Conservation (phyloP, 2,329 filamentous ascomycete species). For the Ceratocystis alfenasii region DNA sequence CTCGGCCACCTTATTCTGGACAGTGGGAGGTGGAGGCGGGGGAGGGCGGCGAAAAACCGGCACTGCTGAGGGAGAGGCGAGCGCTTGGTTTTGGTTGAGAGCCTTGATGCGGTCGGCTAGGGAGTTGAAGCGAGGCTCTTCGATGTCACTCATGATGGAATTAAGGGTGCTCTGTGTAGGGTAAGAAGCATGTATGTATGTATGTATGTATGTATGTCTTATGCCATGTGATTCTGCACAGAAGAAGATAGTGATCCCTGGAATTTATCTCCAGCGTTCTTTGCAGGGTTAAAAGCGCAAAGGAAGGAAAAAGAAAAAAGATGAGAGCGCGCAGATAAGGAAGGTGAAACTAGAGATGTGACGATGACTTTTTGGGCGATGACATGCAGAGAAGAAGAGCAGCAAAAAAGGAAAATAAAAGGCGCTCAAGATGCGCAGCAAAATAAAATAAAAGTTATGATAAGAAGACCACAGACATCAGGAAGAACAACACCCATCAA, state of each 20-base stretch:
- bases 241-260: not conserved
- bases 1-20: not conserved
- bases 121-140: slow-evolving; percentile 49
- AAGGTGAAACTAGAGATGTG: not conserved
- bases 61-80: slow-evolving; percentile 26
- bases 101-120: slow-evolving; percentile 53
- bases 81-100: slow-evolving; percentile 50
- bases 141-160: slow-evolving; percentile 41
- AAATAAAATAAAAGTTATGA: not conserved
- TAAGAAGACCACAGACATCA: not conserved
- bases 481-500: not conserved
- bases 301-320: not conserved
- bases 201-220: not conserved
- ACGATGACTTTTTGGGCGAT: not conserved
- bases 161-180: not conserved
- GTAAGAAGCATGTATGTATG: not conserved
- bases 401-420: not conserved
- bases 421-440: not conserved
- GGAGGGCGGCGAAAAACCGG: slow-evolving; percentile 26
- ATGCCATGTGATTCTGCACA: not conserved
- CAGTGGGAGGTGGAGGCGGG: slow-evolving; percentile 25
- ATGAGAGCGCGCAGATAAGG: not conserved
- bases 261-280: not conserved
- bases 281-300: not conserved
- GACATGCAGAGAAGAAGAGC: not conserved